Percentiles rank a stretch among this genome's conserved stretches.
Conservation (phyloP, 768 basidiomycete species). For the Pulveroboletus sp. region DNA sequence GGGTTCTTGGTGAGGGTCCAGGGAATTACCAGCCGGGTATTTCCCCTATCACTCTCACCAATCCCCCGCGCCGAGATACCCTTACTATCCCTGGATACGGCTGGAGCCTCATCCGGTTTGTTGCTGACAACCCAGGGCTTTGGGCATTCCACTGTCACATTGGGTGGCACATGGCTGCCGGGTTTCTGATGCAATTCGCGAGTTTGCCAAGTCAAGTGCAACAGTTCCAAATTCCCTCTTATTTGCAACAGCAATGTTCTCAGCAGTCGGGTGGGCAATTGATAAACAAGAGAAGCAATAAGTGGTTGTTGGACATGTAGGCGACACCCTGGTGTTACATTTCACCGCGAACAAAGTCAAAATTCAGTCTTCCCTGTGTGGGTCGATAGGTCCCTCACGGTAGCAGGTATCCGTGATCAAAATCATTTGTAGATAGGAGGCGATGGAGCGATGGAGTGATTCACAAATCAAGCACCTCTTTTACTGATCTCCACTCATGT, state of each 20-base stretch:
- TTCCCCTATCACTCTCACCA: conserved; percentile 29
- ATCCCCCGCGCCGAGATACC: conserved; percentile 41
- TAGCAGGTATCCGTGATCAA: background rate
- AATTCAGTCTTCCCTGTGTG: no score
- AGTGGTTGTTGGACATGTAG: conserved; percentile 20
- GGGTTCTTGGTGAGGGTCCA: conserved; percentile 33
- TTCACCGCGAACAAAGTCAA: background rate
- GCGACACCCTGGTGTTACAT: background rate
- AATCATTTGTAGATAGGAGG: background rate
- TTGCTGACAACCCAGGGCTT: conserved; percentile 41
- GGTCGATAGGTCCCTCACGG: background rate
- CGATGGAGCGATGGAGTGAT: background rate
- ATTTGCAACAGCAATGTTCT: conserved; percentile 32
- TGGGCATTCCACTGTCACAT: conserved; percentile 46
- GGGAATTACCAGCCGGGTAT: conserved; percentile 30
- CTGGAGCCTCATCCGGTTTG: conserved; percentile 37
- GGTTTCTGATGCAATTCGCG: conserved; percentile 39
- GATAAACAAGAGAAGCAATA: conserved; percentile 15
- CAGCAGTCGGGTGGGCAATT: conserved; percentile 27
- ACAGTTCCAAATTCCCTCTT: conserved; percentile 32
- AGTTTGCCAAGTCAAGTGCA: conserved; percentile 34
- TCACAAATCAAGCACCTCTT: conserved; percentile 26
- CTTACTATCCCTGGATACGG: conserved; percentile 37
- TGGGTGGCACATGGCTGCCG: conserved; percentile 38
- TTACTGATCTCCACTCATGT: conserved; percentile 30